phyloP scores from a whole-genome alignment of 805 yeast genomes.

The Cyberlindnera maclurae region DNA sequence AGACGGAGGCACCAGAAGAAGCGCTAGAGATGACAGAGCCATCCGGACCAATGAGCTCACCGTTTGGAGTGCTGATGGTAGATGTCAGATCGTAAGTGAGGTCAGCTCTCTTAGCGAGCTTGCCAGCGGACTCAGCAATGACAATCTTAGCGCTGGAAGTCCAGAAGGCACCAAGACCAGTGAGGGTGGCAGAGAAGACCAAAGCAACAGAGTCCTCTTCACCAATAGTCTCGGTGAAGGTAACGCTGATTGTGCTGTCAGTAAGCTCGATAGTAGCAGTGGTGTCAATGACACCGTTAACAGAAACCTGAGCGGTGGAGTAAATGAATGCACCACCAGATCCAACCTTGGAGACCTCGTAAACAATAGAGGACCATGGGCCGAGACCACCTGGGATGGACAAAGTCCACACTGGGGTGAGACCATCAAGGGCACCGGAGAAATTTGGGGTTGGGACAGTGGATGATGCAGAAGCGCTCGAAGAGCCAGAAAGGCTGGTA shows the following conservation, averaged over 20 bases:
- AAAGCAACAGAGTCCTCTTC: constrained; percentile 1
- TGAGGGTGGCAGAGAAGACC: constrained; percentile 5
- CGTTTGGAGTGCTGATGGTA: constrained; percentile 9
- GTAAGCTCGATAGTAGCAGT: constrained; percentile 1
- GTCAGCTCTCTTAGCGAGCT: constrained; percentile 11
- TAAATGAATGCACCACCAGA: constrained; percentile 8
- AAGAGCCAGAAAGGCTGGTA: constrained; percentile 1
- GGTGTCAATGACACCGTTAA: constrained; percentile 4
- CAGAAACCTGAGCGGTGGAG: constrained; percentile 1
- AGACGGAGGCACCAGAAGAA: constrained; percentile 15
- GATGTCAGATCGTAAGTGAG: constrained; percentile 4
- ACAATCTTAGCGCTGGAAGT: constrained; percentile 6
- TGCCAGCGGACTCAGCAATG: constrained; percentile 2
- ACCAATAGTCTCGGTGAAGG: background rate
- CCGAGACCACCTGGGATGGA: constrained; percentile 15
- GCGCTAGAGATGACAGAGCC: constrained; percentile 9
- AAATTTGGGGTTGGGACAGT: constrained; percentile 9
- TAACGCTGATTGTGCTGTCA: background rate
- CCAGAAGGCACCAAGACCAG: constrained; percentile 9
- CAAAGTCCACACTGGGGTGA: constrained; percentile 4
- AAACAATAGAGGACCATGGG: constrained; percentile 14
- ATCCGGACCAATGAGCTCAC: constrained; percentile 1
- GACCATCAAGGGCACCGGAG: constrained; percentile 10
- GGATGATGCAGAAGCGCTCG: constrained; percentile 7
- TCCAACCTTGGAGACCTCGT: constrained; percentile 6